Evolutionary conservation across 192 early-diverging fungal species (phyloP), one percentile per base, ranked within the genome.

Genomic region (Piromyces finnis): DNA sequence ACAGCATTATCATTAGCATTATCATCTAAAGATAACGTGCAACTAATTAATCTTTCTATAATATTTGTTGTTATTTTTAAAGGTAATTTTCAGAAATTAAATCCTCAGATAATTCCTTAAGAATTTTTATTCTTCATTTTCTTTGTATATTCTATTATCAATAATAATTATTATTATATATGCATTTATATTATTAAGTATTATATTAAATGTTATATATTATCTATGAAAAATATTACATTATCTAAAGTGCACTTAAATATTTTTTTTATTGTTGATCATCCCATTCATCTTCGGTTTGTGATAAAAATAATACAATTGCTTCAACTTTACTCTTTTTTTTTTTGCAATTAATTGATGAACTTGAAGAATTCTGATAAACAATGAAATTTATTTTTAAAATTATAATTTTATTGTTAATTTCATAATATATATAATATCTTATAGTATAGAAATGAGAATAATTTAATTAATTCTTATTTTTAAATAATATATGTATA

Each of bases 11-110:
- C 84, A 27, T 82, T 79, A 77, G 89, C 89, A 28, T 86, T 83
- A 0, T 88, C 87, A 39, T 89, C 87, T 11, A 91, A 77, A 22
- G 91, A 91, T 37, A 94, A 17, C 93, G 89, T 27, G 92, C 91
- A 41, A 94, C 85, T 28, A 94, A 86, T 22, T n/a, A 91, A 87
- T 22, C 90, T 88, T 83, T 94, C 93, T 29, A 94, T 79, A 41
- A 86, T 86, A 12, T 83, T 82, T 39, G 86, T 83, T 27, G 84
- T 88, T 5, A 93, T 84, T 37, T 81, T 84, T 79, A 86, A 87
- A 77, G 88, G 41, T 51, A 51, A 22, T 51, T 22, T 51, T 51
- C 41, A 4, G 41, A 51, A 22, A 51, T 51, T 51, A 51, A 51
- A 51, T 51, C 41, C 18, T 51, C 41, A 4, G 41, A 51, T 51